Evolutionary conservation across 495 filamentous ascomycete species (phyloP), one percentile per base, ranked within the genome.

Genomic region (Aspergillus homomorphus): DNA sequence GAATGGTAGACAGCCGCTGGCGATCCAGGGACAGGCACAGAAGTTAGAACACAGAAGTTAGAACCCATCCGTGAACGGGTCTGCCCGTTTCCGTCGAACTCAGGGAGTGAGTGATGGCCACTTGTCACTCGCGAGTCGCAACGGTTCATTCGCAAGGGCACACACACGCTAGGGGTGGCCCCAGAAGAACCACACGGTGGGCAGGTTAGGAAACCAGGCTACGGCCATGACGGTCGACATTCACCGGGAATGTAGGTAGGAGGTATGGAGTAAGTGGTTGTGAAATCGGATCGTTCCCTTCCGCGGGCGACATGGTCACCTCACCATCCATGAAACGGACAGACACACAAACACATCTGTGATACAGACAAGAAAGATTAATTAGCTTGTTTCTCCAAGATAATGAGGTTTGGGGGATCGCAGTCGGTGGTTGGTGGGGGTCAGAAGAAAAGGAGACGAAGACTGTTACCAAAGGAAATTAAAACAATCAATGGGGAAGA

Each of bases 51-150:
- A n/a, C n/a, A n/a, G n/a, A n/a, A n/a, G n/a, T n/a, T n/a, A n/a
- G n/a, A n/a, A 28, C 42, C 41, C 44, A 52, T 49, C 62, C 62
- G 62, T 38, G 62, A 64, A 61, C 59, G 62, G 62, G 23, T 56
- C 33, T 56, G 53, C 33, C 62, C 62, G 59, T 61, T 65, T 65
- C 45, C 62, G 62, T 57, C 56, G 24, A 50, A 23, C 51, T 48
- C 22, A 18, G n/a, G 23, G 20, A 59, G 45, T 41, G 56, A 28
- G 45, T n/a, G 45, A 45, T 18, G 44, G 44, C 44, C 44, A 45
- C 44, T 45, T n/a, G 44, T 45, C 21, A 20, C 16, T 21, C 15
- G 21, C 45, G 4, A 16, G 20, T n/a, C 12, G 21, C 15, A 50
- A 23, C 33, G 33, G 33, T 28, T n/a, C 48, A 28, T 50, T 50